These are phyloP conservation scores for Eucalyptus cloeziana DNA, from an alignment of 345 rosid genomes.

Conservation along the genomic window DNA sequence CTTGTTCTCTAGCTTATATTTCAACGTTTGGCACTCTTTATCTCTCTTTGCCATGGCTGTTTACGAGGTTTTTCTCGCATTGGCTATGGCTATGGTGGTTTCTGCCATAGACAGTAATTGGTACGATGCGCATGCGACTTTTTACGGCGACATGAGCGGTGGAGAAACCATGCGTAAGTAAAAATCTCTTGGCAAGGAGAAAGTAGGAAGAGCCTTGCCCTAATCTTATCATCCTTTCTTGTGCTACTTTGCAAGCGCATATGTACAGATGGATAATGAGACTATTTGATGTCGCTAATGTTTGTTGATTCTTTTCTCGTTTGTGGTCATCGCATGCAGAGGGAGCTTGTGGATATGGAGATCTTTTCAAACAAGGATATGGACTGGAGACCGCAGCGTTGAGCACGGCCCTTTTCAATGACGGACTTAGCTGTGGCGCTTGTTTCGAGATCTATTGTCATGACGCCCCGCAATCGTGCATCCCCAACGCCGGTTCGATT, in stretches of 20 bases:
- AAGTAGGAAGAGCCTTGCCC: not conserved
- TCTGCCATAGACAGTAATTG: not conserved
- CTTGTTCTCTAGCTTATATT: not conserved
- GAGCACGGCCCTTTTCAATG: not conserved
- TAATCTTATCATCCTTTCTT: not conserved
- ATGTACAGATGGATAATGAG: not conserved
- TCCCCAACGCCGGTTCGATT: not conserved
- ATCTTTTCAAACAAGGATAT: not conserved
- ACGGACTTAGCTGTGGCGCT: not conserved
- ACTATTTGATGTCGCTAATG: not conserved
- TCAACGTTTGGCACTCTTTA: not conserved
- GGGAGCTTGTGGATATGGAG: not conserved
- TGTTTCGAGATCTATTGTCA: not conserved
- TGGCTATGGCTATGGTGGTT: not conserved
- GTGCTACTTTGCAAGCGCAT: not conserved
- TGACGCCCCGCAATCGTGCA: not conserved
- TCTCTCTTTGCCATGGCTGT: not conserved
- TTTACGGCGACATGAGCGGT: not conserved
- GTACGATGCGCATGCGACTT: constrained; percentile 1
- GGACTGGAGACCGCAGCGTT: not conserved
- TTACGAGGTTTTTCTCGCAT: not conserved
- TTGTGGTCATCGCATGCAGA: not conserved
- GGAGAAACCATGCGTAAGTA: not conserved
- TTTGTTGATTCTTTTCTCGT: not conserved
- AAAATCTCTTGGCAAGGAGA: not conserved